Percentiles rank a stretch among this genome's conserved stretches.
Evolutionary conservation across 495 filamentous ascomycete species (phyloP).

Genomic region (Endocarpon pusillum): DNA sequence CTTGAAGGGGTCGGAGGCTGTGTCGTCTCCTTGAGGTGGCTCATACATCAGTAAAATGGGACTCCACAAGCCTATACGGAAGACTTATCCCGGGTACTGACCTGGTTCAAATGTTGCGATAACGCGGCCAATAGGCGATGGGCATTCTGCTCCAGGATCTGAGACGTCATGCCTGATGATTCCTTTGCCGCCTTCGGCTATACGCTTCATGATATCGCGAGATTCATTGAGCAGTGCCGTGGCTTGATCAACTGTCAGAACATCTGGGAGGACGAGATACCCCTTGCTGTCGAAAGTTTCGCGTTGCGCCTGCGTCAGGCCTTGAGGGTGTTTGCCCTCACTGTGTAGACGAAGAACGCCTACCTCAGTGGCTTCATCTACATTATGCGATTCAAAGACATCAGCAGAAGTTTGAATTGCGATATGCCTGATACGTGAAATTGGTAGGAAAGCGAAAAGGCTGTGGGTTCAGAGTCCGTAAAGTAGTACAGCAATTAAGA

Average conservation of each 20-base stretch:
- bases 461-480: no score
- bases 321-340: neutral
- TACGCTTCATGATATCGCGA: conserved; percentile 2
- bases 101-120: conserved; percentile 4
- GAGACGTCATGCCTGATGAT: conserved; percentile 2
- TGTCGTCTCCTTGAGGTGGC: no score
- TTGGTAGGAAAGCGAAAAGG: no score
- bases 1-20: no score
- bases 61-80: no score
- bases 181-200: conserved; percentile 2
- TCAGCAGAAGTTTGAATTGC: no score
- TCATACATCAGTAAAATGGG: no score
- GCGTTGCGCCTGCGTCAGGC: conserved; percentile 1
- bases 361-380: no score
- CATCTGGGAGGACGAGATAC: conserved; percentile 1
- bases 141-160: neutral
- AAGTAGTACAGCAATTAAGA: no score
- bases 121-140: conserved; percentile 3
- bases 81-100: no score
- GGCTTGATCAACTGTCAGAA: neutral
- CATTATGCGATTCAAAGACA: no score
- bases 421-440: no score
- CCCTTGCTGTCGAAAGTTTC: conserved; percentile 1
- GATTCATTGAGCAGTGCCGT: neutral
- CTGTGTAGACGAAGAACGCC: conserved; percentile 1